Conservation (phyloP, 345 rosid genomes). For the Combretum micranthum region DNA sequence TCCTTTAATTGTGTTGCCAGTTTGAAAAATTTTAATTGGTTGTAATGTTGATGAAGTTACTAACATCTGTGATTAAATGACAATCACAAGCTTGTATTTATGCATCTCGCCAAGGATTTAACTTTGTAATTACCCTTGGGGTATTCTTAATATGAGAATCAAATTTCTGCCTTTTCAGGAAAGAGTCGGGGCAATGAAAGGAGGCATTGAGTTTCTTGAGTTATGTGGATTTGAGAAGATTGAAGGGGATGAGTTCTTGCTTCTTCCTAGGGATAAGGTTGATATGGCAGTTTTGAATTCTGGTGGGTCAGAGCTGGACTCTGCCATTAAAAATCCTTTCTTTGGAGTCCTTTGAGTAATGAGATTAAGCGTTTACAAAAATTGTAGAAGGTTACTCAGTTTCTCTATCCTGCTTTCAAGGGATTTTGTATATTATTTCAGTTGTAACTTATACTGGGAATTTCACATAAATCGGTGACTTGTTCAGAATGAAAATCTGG, state of each 20-base stretch:
- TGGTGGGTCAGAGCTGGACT: conserved; percentile 91
- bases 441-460: too few relatives aligned
- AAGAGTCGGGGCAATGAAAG: conserved; percentile 73
- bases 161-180: conserved; percentile 44
- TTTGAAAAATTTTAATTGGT: too few relatives aligned
- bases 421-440: too few relatives aligned
- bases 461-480: too few relatives aligned
- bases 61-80: too few relatives aligned
- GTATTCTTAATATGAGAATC: not conserved
- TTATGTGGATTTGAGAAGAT: conserved; percentile 81
- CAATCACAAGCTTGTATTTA: not conserved
- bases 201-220: conserved; percentile 80
- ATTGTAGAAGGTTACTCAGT: too few relatives aligned
- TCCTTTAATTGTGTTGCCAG: too few relatives aligned
- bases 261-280: conserved; percentile 67
- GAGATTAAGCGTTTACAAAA: too few relatives aligned
- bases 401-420: too few relatives aligned
- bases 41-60: too few relatives aligned
- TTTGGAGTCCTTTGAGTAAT: conserved; percentile 67
- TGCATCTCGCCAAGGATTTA: not conserved
- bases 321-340: conserved; percentile 91
- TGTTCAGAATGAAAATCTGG: too few relatives aligned
- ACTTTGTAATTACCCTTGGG: not conserved
- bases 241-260: conserved; percentile 71
- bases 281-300: conserved; percentile 65